Percentiles rank a stretch among this genome's conserved stretches.
These are phyloP conservation scores for Boletus edulis DNA, from an alignment of 768 basidiomycete genomes.

Conservation along the genomic window DNA sequence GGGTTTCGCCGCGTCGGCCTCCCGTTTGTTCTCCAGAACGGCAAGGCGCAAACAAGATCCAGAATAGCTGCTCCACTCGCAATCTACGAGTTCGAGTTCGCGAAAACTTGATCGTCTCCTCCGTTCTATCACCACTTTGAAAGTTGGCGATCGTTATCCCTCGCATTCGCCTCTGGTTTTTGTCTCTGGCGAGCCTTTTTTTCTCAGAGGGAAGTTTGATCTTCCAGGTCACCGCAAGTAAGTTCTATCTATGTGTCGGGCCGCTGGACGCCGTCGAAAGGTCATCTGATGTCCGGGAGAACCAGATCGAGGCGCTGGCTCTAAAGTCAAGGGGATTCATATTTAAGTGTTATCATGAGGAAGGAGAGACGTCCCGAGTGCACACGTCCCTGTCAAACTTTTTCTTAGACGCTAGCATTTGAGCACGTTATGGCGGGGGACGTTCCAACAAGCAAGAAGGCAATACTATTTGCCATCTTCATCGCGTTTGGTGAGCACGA, in stretches of 20 bases:
- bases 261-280: conserved; percentile 1
- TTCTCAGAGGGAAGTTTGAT: neutral
- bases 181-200: neutral
- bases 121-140: neutral
- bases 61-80: neutral
- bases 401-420: neutral
- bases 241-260: conserved; percentile 2
- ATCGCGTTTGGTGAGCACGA: conserved; percentile 63
- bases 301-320: neutral
- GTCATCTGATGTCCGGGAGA: conserved; percentile 17
- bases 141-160: neutral
- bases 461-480: conserved; percentile 64
- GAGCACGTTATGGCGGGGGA: conserved; percentile 34
- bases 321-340: neutral
- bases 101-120: neutral
- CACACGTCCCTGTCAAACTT: neutral
- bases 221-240: neutral
- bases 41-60: neutral
- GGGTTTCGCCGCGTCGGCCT: neutral
- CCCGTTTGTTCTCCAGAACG: neutral
- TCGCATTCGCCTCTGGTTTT: neutral
- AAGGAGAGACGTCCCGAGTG: neutral
- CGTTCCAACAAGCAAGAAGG: conserved; percentile 60
- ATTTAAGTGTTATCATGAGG: conserved; percentile 6
- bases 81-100: neutral